Evolutionary conservation across 768 basidiomycete genomes (phyloP).

Genomic region (Tephrocybe rancida): DNA sequence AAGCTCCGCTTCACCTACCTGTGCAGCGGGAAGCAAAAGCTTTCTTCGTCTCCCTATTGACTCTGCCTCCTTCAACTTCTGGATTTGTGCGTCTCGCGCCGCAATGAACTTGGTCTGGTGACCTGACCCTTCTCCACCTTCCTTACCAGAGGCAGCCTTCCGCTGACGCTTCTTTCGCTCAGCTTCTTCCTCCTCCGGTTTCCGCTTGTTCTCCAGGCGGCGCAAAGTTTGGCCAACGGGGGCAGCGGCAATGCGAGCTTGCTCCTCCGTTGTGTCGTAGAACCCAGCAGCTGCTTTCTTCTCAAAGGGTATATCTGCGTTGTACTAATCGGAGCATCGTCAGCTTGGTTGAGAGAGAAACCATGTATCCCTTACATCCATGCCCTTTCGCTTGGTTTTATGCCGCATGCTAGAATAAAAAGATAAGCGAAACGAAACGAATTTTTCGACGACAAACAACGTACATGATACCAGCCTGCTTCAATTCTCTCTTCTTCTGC

Average conservation of each 20-base stretch:
- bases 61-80: constrained; percentile 96
- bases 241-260: constrained; percentile 82
- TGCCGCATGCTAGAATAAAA: constrained; percentile 70
- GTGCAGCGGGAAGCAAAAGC: constrained; percentile 82
- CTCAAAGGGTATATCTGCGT: constrained; percentile 98
- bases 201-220: constrained; percentile 94
- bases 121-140: constrained; percentile 50
- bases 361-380: constrained; percentile 72
- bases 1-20: constrained; percentile 92
- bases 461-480: constrained; percentile 96
- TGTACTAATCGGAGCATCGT: constrained; percentile 64
- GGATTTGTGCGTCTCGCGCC: constrained; percentile 97
- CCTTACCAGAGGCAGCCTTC: constrained; percentile 62
- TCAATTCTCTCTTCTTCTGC: constrained; percentile 97
- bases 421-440: background rate
- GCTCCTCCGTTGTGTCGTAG: constrained; percentile 95
- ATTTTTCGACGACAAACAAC: constrained; percentile 26
- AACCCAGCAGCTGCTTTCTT: constrained; percentile 95
- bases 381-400: constrained; percentile 95
- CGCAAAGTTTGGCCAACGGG: constrained; percentile 91
- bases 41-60: constrained; percentile 88
- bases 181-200: constrained; percentile 90
- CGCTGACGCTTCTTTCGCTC: constrained; percentile 90
- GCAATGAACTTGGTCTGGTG: constrained; percentile 94
- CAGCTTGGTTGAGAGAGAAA: constrained; percentile 9